Evolutionary conservation across 2,329 filamentous ascomycete species (phyloP), one percentile per base, ranked within the genome.

Genomic region (Zasmidium angulare): DNA sequence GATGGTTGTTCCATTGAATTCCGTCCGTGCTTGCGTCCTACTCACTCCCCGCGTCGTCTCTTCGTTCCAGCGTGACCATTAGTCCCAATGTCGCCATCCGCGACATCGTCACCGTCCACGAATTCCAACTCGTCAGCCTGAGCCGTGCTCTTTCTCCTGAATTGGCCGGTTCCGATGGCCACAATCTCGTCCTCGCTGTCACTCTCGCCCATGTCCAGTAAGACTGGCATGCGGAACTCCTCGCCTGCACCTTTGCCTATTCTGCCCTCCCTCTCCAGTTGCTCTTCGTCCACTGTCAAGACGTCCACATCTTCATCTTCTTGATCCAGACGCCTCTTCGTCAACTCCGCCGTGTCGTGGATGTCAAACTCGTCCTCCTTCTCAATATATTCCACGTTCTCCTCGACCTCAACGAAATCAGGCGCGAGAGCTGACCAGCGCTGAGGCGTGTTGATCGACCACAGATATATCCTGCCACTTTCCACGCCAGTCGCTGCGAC

Each of bases 321-420:
- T 12, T 89, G 84, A 72, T 98, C 93, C 1, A 98, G 82, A 47
- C 93, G 86, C 26, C 93, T 86, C 74, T 96, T 93, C 72, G 96
- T 91, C 57, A 98, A 88, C 74, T 98, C 93, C 72, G 97, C 93
- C 59, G 93, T 89, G 0, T 92, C 92, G 72, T 98, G 95, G 58
- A 98, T 96, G 74, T 99, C 96, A 69, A 99, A 99, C 72, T 99
- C 95, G 73, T 99, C 95, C 76, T 99, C 95, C 57, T 86, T 85
- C 75, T 99, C 95, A 46, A 96, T 86, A 72, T 99, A 99, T 74
- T 98, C 91, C 21, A 96, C 92, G 68, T 99, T 99, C 76, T 99
- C 95, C 76, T 99, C 95, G 14, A 99, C 92, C 75, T 99, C 95
- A 46, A 88, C 90, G 75, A 99, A 99, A 76, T 99, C 96, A 0